Evolutionary conservation across 1,139 yeast genomes (phyloP).

Genomic region (Hyphopichia burtonii): DNA sequence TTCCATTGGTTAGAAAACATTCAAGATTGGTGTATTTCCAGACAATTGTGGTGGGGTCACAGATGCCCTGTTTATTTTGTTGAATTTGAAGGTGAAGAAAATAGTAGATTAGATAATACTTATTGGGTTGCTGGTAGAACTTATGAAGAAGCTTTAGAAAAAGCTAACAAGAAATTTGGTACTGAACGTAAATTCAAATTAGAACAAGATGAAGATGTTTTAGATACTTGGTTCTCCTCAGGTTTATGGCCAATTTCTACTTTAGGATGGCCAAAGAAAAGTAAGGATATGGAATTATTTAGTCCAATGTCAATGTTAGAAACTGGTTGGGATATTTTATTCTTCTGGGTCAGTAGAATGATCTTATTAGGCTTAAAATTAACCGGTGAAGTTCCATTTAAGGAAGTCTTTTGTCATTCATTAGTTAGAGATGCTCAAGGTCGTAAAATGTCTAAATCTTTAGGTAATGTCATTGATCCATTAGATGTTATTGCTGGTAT

Average conservation of each 20-base stretch:
- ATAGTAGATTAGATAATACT: constrained; percentile 60
- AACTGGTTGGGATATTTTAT: constrained; percentile 98
- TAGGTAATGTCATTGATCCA: constrained; percentile 96
- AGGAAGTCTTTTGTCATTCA: constrained; percentile 97
- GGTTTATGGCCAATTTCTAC: constrained; percentile 98
- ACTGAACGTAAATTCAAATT: constrained; percentile 68
- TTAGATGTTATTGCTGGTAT: constrained; percentile 91
- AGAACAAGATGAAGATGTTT: constrained; percentile 95
- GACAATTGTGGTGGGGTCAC: constrained; percentile 99
- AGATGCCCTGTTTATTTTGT: constrained; percentile 96
- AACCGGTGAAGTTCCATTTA: constrained; percentile 90
- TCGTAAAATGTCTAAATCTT: constrained; percentile 96
- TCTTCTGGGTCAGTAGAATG: constrained; percentile 99
- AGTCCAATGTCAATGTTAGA: constrained; percentile 93
- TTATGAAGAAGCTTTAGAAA: constrained; percentile 76
- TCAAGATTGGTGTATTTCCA: constrained; percentile 99
- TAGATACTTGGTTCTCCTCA: constrained; percentile 98
- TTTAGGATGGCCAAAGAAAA: constrained; percentile 89
- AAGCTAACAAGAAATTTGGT: constrained; percentile 69
- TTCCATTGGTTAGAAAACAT: constrained; percentile 95
- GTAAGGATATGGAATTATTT: constrained; percentile 72
- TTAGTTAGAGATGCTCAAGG: constrained; percentile 99
- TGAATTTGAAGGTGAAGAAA: constrained; percentile 66
- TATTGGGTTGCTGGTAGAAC: constrained; percentile 92
- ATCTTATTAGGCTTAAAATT: constrained; percentile 85